Evolutionary conservation across 345 rosid genomes (phyloP), one percentile per base, ranked within the genome.

Genomic region (Arabis alpina): DNA sequence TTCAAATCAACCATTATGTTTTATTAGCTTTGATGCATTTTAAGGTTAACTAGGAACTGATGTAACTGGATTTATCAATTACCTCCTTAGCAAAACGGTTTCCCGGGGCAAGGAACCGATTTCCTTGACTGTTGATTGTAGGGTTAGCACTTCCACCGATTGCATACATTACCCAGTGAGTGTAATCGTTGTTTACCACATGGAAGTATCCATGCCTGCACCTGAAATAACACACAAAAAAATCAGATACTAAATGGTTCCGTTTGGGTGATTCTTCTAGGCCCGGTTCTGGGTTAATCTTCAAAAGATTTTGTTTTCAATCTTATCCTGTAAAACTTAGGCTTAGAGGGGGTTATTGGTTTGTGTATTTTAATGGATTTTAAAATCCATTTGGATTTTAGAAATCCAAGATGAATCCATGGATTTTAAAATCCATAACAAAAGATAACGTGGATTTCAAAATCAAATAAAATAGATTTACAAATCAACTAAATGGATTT

Each of bases 111-210:
- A 90, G 90, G 57, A 83, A 93, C 37, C 97, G 82, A 78, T 93
- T 93, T 53, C 92, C 98, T 77, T 93, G 98, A 64, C 98, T 93
- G 84, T 90, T 93, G 53, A 90, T 93, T 40, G 98, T 93, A 64
- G 98, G 98, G 10, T 86, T 68, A 24, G 97, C 98, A 81, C 98
- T 91, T 60, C 98, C 98, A 59, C 98, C 97, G 8, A 93, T 91
- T 16, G 98, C 98, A 79, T 93, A 91, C 98, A 93, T 93, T 73
- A 64, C 84, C 98, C 98, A 93, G 57, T 93, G 93, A 10, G 98
- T 90, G 71, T 93, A 90, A 77, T 93, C 98, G 48, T 93, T 93
- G 92, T 93, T 93, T 49, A 93, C 93, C 24, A 90, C 91, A 39
- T 93, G 97, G 87, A 93, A 91, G 75, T 90, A 93, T 15, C 98